Percentiles rank a stretch among this genome's conserved stretches.
These are phyloP conservation scores for Globisporangium sylvaticum DNA, from an alignment of 352 stramenopile species.

Conservation along the genomic window DNA sequence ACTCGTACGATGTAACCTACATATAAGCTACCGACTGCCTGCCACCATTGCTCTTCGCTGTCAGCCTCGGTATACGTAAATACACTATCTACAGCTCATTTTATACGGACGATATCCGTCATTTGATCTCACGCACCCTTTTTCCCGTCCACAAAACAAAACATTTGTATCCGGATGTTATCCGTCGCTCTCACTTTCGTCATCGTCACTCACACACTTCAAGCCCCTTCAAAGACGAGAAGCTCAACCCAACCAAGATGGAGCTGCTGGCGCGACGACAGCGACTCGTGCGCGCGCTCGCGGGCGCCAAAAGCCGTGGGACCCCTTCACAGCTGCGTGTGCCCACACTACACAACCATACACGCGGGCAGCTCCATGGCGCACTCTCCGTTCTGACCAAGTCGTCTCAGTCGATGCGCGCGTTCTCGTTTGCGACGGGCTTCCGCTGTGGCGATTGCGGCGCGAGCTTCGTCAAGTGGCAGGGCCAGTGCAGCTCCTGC, in stretches of 20 bases:
- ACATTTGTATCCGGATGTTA: too few relatives aligned
- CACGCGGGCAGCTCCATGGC: too few relatives aligned
- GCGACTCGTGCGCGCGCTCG: background rate
- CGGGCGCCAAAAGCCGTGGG: background rate
- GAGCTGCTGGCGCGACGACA: constrained; percentile 4
- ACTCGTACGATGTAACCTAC: background rate
- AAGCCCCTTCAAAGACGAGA: background rate
- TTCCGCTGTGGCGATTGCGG: constrained; percentile 60
- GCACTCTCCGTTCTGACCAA: background rate
- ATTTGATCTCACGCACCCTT: too few relatives aligned
- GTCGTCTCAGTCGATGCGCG: background rate
- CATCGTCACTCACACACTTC: too few relatives aligned
- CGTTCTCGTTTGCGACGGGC: constrained; percentile 20
- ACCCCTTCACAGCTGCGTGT: background rate
- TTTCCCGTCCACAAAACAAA: too few relatives aligned
- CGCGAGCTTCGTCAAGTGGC: constrained; percentile 76
- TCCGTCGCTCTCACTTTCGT: too few relatives aligned
- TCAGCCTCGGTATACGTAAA: background rate
- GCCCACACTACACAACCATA: background rate
- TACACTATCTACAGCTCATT: background rate
- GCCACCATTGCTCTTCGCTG: background rate
- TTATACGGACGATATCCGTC: too few relatives aligned
- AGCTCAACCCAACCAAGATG: background rate
- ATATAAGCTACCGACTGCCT: background rate
- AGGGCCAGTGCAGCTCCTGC: constrained; percentile 85